A percentile compares a stretch with the other conserved stretches of the same genome.
phyloP scores from a whole-genome alignment of 2,329 filamentous ascomycete genomes.

The Endocalyx cinctus region DNA sequence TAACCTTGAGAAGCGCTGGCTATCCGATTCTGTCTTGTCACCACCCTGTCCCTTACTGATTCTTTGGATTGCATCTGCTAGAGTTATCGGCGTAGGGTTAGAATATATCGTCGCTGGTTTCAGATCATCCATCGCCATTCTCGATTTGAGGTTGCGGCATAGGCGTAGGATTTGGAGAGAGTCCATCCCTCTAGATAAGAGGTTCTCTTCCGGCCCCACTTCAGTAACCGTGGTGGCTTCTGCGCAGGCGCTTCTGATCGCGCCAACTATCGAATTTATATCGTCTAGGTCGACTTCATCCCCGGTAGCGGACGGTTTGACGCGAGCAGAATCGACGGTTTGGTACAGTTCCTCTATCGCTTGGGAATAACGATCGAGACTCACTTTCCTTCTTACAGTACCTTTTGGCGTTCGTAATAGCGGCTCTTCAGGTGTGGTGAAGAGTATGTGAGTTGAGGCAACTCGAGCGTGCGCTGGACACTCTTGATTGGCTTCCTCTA shows the following conservation, averaged over 20 bases:
- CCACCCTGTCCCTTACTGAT: slow-evolving; percentile 1
- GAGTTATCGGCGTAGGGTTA: slow-evolving; percentile 9
- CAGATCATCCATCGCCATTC: slow-evolving; percentile 1
- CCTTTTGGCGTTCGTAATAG: slow-evolving; percentile 19
- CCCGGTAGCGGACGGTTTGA: slow-evolving; percentile 2
- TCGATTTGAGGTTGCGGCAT: slow-evolving; percentile 6
- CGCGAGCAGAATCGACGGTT: slow-evolving; percentile 10
- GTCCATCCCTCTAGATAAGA: slow-evolving; percentile 12
- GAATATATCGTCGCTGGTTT: slow-evolving; percentile 10
- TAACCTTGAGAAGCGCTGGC: slow-evolving; percentile 9
- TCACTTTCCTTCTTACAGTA: slow-evolving; percentile 14
- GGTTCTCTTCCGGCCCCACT: slow-evolving; percentile 1
- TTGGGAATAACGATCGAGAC: slow-evolving; percentile 12
- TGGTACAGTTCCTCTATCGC: slow-evolving; percentile 20
- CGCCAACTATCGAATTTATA: background rate
- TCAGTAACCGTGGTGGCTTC: background rate
- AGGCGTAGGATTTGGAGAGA: slow-evolving; percentile 10
- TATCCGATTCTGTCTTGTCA: slow-evolving; percentile 9
- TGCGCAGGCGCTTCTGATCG: background rate
- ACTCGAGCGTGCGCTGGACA: slow-evolving; percentile 18
- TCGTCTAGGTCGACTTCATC: slow-evolving; percentile 3
- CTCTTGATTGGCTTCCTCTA: slow-evolving; percentile 15
- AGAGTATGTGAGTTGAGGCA: slow-evolving; percentile 17
- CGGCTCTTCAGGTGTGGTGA: slow-evolving; percentile 6
- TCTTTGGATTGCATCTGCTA: slow-evolving; percentile 8